Percentiles rank a stretch among this genome's conserved stretches.
phyloP scores from a whole-genome alignment of 2,329 filamentous ascomycete genomes.

The Pyrenophora graminea region DNA sequence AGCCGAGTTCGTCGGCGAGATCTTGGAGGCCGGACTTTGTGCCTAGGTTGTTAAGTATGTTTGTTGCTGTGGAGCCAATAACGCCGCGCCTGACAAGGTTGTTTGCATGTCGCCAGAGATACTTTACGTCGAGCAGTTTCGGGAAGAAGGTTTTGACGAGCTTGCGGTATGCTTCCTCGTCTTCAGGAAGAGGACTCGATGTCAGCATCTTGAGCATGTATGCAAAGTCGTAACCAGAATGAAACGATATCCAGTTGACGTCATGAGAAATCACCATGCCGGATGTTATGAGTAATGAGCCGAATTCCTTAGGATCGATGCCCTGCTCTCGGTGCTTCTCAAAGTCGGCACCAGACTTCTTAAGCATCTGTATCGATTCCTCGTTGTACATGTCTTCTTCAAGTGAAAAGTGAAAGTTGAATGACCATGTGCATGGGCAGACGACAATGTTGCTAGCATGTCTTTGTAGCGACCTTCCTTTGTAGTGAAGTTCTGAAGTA shows the following conservation, averaged over 20 bases:
- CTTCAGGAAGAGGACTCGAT: constrained; percentile 79
- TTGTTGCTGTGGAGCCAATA: constrained; percentile 56
- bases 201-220: constrained; percentile 94
- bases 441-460: constrained; percentile 60
- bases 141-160: constrained; percentile 93
- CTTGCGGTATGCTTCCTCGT: constrained; percentile 86
- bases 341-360: constrained; percentile 92
- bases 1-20: constrained; percentile 88
- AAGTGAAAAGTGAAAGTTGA: constrained; percentile 96
- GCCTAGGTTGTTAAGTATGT: constrained; percentile 82
- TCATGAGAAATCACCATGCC: constrained; percentile 86
- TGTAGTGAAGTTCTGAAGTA: constrained; percentile 48
- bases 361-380: constrained; percentile 87
- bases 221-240: constrained; percentile 97
- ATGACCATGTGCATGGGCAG: constrained; percentile 93
- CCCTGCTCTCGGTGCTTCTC: constrained; percentile 80
- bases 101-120: constrained; percentile 88
- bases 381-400: constrained; percentile 98
- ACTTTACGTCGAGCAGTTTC: constrained; percentile 93
- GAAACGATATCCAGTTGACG: constrained; percentile 95
- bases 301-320: constrained; percentile 88
- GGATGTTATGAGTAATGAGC: constrained; percentile 85
- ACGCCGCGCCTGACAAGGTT: constrained; percentile 60
- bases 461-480: constrained; percentile 52
- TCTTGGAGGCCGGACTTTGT: constrained; percentile 91